Evolutionary conservation across 352 stramenopile species (phyloP), one percentile per base, ranked within the genome.

Genomic region (Globisporangium viniferum): DNA sequence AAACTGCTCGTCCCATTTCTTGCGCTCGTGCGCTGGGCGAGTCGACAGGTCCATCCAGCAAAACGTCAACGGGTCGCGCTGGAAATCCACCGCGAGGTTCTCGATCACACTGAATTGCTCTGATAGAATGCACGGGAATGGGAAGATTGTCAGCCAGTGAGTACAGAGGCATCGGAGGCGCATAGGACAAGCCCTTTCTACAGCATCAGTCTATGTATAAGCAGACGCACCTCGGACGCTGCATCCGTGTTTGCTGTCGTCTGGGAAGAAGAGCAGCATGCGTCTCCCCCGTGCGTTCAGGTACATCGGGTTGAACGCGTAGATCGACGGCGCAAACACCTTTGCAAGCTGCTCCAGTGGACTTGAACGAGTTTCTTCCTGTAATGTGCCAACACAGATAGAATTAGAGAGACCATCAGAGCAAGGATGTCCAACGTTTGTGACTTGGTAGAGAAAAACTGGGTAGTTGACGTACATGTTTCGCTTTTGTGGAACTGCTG

Each of bases 41-140:
- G 66, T 55, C 20, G 73, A 70, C 31, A 93, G 35, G 62, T 95
- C 82, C 22, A 89, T 57, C 88, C 88, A 95, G 64, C 80, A 92
- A 64, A 93, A 92, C 4, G 82, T 92, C 15, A 95, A 54, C 9
- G 88, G 86, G 64, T 95, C 88, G 33, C 74, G 79, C 29, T 80
- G 77, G 64, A 93, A 92, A 66, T 91, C 84, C 10, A 67, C 75
- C 3, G 86, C 81, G 0, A 92, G 72, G 36, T 82, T 89, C 56
- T 93, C 85, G 12, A 92, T 76, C 20, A 82, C 53, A 18, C 64
- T 73, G 58, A 92, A 90, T 73, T 95, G 88, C 22, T 92, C 86
- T 94, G 53, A 33, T 10, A 72, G n/a, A 31, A 65, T 41, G 14
- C 5, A n/a, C 35, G 36, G 18, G 46, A 12, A 24, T n/a, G 15